These are phyloP conservation scores for Ganoderma sp. DNA, from an alignment of 1,284 basidiomycete genomes.

Conservation along the genomic window DNA sequence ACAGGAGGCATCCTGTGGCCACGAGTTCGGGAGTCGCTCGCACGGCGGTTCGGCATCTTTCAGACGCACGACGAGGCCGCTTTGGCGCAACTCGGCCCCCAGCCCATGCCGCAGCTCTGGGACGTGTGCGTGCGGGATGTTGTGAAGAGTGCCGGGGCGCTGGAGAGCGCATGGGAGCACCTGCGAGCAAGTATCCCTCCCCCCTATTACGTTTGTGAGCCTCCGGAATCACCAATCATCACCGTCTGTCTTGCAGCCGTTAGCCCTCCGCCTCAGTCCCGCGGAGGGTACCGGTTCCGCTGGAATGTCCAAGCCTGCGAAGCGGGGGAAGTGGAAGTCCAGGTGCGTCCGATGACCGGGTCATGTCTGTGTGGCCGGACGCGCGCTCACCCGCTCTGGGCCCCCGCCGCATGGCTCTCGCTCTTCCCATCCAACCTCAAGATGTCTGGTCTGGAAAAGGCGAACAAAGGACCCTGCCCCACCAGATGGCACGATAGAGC, in stretches of 20 bases:
- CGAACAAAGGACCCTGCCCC: slow-evolving; percentile 8
- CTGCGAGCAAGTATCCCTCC: slow-evolving; percentile 28
- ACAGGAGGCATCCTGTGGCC: slow-evolving; percentile 25
- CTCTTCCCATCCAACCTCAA: slow-evolving; percentile 12
- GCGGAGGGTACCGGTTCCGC: slow-evolving; percentile 4
- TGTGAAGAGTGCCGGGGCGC: slow-evolving; percentile 17
- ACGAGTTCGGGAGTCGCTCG: slow-evolving; percentile 12
- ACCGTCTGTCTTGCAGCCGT: slow-evolving; percentile 18
- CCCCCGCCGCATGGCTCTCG: slow-evolving; percentile 13
- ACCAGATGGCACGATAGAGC: not conserved
- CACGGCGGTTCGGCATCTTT: slow-evolving; percentile 9
- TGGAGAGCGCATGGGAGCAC: slow-evolving; percentile 26
- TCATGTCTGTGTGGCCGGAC: slow-evolving; percentile 1
- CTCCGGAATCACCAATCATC: slow-evolving; percentile 8
- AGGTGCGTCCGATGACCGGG: slow-evolving; percentile 21
- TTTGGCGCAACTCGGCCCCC: not conserved
- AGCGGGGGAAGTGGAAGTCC: slow-evolving; percentile 21
- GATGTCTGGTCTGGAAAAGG: slow-evolving; percentile 12
- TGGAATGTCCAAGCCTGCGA: slow-evolving; percentile 10
- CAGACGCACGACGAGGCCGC: not conserved
- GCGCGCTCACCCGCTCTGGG: slow-evolving; percentile 23
- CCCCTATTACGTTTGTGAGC: slow-evolving; percentile 4
- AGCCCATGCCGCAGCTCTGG: slow-evolving; percentile 14
- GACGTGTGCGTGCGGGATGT: slow-evolving; percentile 24
- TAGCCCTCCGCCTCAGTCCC: slow-evolving; percentile 25